Percentiles rank a stretch among this genome's conserved stretches.
Evolutionary conservation across 1,139 yeast species (phyloP).

Genomic region (Candida sp.): DNA sequence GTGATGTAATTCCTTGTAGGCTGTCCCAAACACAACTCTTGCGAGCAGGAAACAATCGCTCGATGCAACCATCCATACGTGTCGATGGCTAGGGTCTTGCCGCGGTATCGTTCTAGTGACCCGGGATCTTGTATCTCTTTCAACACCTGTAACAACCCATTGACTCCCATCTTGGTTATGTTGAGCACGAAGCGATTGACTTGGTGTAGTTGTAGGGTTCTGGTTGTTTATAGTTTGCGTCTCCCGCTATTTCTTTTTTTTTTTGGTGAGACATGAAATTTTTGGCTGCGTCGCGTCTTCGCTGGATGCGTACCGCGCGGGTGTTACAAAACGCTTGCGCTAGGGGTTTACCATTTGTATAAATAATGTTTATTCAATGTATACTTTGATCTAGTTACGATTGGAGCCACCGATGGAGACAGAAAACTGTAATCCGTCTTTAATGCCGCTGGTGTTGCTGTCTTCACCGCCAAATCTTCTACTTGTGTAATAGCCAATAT

Average conservation of each 20-base stretch:
- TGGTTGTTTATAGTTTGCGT: not conserved
- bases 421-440: conserved; percentile 52
- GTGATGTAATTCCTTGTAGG: conserved; percentile 72
- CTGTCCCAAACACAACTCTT: conserved; percentile 72
- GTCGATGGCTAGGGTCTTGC: conserved; percentile 87
- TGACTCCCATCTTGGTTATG: conserved; percentile 66
- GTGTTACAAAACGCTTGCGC: not conserved
- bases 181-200: not conserved
- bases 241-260: not conserved
- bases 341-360: not conserved
- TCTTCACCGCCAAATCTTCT: conserved; percentile 26
- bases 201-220: not conserved
- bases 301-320: not conserved
- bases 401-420: conserved; percentile 50
- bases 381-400: conserved; percentile 10
- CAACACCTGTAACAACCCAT: conserved; percentile 76
- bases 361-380: not conserved
- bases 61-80: conserved; percentile 98
- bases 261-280: not conserved
- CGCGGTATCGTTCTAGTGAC: conserved; percentile 64
- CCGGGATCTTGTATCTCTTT: conserved; percentile 71
- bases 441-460: conserved; percentile 29
- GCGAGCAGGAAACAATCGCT: conserved; percentile 83
- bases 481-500: conserved; percentile 49
- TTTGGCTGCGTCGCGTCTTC: not conserved